phyloP scores from a whole-genome alignment of 371 early-diverging fungal genomes.

The Lichtheimia ornata region DNA sequence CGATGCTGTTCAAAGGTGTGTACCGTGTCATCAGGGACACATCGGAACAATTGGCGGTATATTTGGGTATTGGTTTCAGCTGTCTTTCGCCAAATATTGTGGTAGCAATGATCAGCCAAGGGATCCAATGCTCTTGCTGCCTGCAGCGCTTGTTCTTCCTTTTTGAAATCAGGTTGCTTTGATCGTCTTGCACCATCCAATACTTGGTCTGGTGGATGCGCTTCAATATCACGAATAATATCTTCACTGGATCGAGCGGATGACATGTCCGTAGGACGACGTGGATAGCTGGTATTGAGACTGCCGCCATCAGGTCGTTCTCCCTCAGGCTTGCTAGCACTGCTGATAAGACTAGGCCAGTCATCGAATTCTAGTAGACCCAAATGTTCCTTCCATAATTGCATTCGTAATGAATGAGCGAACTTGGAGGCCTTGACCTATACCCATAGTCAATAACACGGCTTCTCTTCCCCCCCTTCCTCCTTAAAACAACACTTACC shows the following conservation, averaged over 20 bases:
- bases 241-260: conserved; percentile 19
- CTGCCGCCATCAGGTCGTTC: background rate
- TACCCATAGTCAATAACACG: background rate
- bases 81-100: conserved; percentile 61
- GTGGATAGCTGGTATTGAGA: background rate
- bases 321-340: background rate
- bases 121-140: conserved; percentile 68
- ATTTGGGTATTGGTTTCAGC: conserved; percentile 70
- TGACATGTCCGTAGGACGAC: background rate
- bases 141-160: conserved; percentile 4
- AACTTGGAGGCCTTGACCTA: conserved; percentile 74
- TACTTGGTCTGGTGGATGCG: conserved; percentile 25
- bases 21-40: conserved; percentile 85
- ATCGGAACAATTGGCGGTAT: conserved; percentile 81
- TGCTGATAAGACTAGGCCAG: conserved; percentile 22
- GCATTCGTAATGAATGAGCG: conserved; percentile 73
- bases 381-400: conserved; percentile 84
- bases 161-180: conserved; percentile 8
- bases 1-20: conserved; percentile 65
- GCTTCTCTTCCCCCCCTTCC: too few relatives aligned
- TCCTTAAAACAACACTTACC: conserved; percentile 23
- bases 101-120: conserved; percentile 61
- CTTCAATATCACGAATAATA: conserved; percentile 21
- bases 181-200: conserved; percentile 29
- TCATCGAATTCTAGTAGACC: conserved; percentile 60